Evolutionary conservation across 1,284 basidiomycete genomes (phyloP).

Genomic region (Caloboletus inedulis): DNA sequence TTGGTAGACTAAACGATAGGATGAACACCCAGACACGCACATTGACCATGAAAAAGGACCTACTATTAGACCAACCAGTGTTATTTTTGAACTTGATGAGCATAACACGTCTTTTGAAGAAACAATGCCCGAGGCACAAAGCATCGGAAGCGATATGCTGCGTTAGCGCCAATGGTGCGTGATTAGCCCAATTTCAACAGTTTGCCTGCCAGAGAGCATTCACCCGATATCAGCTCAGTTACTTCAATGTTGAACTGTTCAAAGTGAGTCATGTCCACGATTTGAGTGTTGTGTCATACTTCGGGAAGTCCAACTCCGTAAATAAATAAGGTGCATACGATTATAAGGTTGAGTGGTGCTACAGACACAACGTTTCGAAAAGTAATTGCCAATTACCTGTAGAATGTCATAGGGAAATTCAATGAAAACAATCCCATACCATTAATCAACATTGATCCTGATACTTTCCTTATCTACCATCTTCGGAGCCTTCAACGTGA

Average conservation of each 20-base stretch:
- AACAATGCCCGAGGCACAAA: slow-evolving; percentile 17
- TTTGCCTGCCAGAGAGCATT: no score
- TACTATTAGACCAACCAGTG: slow-evolving; percentile 60
- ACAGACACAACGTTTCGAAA: neutral
- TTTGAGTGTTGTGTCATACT: no score
- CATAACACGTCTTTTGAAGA: slow-evolving; percentile 51
- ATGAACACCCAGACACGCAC: slow-evolving; percentile 1
- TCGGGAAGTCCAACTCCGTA: no score
- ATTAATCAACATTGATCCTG: slow-evolving; percentile 26
- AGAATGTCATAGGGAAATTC: neutral
- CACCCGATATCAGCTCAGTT: no score
- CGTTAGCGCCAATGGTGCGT: no score
- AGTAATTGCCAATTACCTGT: neutral
- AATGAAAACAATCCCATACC: neutral
- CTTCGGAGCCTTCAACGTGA: slow-evolving; percentile 62
- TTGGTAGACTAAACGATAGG: neutral
- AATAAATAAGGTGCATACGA: neutral
- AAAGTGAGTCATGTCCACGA: no score
- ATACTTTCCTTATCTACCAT: slow-evolving; percentile 49
- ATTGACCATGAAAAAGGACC: slow-evolving; percentile 16
- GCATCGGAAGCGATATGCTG: slow-evolving; percentile 43
- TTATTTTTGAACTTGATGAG: slow-evolving; percentile 75
- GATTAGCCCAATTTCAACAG: no score
- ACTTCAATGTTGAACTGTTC: no score
- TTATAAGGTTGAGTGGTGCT: slow-evolving; percentile 10